A percentile compares a stretch with the other conserved stretches of the same genome.
phyloP scores from a whole-genome alignment of 2,329 filamentous ascomycete genomes.

The Pestalotiopsis sp. region DNA sequence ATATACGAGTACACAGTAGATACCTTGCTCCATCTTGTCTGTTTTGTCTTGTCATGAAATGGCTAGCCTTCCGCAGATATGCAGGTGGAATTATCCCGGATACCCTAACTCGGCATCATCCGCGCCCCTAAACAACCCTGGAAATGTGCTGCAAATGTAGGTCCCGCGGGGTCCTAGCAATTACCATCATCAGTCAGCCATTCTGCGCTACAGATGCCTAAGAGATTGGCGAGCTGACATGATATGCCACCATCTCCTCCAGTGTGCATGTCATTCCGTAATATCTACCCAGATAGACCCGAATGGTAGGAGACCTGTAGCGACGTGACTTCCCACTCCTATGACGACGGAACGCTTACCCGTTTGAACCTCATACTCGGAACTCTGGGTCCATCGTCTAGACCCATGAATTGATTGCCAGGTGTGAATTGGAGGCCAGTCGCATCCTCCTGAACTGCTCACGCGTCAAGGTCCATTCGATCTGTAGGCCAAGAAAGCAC shows the following conservation, averaged over 20 bases:
- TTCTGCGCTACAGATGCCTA: no score
- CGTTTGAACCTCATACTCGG: not conserved
- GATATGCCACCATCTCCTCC: no score
- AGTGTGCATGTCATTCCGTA: no score
- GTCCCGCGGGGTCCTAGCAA: not conserved
- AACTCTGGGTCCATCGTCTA: not conserved
- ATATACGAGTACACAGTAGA: no score
- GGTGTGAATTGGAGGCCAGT: not conserved
- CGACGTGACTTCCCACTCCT: not conserved
- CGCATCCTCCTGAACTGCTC: not conserved
- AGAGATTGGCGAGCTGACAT: no score
- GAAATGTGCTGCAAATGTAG: not conserved
- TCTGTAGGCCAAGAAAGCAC: not conserved
- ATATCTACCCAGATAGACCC: not conserved
- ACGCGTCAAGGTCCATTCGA: not conserved
- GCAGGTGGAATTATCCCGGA: not conserved
- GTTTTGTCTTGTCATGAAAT: not conserved
- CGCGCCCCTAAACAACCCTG: not conserved
- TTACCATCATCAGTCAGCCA: no score
- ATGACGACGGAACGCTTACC: slow-evolving; percentile 9
- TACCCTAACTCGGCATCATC: not conserved
- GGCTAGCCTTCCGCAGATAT: slow-evolving; percentile 12
- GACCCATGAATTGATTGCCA: not conserved
- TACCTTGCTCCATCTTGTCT: not conserved
- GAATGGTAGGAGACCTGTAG: not conserved